Percentiles rank a stretch among this genome's conserved stretches.
Evolutionary conservation across 768 basidiomycete species (phyloP).

Genomic region (Kockovaella imperatae): DNA sequence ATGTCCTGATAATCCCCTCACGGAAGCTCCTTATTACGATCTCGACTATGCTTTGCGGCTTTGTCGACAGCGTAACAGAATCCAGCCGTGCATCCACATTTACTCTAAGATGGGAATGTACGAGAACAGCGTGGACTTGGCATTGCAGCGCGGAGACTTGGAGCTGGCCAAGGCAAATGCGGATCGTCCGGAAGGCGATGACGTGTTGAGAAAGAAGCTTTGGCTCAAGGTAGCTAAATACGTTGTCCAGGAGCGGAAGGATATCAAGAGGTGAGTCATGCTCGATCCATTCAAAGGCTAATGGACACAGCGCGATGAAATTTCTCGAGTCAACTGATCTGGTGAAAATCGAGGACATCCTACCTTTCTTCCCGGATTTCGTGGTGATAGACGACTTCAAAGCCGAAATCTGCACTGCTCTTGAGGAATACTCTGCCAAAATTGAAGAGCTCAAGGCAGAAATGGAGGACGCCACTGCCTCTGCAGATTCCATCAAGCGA

Average conservation of each 20-base stretch:
- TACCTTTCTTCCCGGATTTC: constrained; percentile 99
- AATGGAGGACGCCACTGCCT: constrained; percentile 91
- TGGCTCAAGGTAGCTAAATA: constrained; percentile 99
- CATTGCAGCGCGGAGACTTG: constrained; percentile 85
- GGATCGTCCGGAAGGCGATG: constrained; percentile 87
- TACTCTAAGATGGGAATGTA: constrained; percentile 96
- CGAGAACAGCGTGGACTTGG: constrained; percentile 92
- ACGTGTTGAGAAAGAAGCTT: constrained; percentile 75
- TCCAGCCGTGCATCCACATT: constrained; percentile 87
- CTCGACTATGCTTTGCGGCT: constrained; percentile 91
- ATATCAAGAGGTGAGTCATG: constrained; percentile 82
- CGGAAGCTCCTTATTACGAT: constrained; percentile 85
- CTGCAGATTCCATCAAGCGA: constrained; percentile 84
- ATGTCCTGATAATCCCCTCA: constrained; percentile 72
- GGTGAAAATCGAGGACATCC: constrained; percentile 94
- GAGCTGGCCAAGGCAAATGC: constrained; percentile 93
- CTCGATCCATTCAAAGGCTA: background rate
- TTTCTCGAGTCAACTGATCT: constrained; percentile 91
- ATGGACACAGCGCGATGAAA: constrained; percentile 70
- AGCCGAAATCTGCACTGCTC: constrained; percentile 89
- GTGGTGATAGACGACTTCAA: constrained; percentile 99
- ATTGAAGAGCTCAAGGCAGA: constrained; percentile 83
- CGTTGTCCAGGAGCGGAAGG: constrained; percentile 95
- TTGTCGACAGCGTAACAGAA: constrained; percentile 72
- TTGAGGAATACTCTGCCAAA: constrained; percentile 87